These are phyloP conservation scores for Penicillium vulpinum DNA, from an alignment of 2,329 filamentous ascomycete genomes.

Conservation along the genomic window DNA sequence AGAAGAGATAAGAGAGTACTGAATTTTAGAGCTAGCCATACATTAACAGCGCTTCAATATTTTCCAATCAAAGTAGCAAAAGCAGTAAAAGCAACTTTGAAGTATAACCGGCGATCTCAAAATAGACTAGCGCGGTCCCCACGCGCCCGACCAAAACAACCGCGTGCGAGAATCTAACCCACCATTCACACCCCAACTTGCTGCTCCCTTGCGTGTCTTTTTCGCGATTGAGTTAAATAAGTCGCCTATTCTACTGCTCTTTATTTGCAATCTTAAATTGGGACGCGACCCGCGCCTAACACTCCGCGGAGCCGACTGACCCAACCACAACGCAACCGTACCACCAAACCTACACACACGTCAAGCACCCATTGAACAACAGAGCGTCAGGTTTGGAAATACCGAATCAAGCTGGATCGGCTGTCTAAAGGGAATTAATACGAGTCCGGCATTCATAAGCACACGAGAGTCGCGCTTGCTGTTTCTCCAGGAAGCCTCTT, in stretches of 20 bases:
- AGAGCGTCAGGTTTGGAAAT: neutral
- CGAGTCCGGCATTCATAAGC: neutral
- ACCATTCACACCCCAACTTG: constrained; percentile 11
- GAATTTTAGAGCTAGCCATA: constrained; percentile 1
- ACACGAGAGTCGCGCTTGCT: neutral
- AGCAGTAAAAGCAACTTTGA: neutral
- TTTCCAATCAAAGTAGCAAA: neutral
- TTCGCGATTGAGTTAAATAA: constrained; percentile 1
- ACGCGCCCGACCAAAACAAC: constrained; percentile 46
- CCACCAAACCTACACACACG: constrained; percentile 7
- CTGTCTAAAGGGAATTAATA: neutral
- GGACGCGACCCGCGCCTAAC: constrained; percentile 10
- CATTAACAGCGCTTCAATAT: neutral
- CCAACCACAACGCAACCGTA: neutral
- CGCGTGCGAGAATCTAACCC: constrained; percentile 35
- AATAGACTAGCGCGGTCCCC: constrained; percentile 36
- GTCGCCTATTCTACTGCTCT: constrained; percentile 1
- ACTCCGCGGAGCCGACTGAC: constrained; percentile 6
- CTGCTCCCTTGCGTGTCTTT: constrained; percentile 22
- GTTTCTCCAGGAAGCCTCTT: constrained; percentile 1
- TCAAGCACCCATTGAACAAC: neutral
- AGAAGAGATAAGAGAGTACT: neutral
- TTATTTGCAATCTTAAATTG: neutral
- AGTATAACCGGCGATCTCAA: constrained; percentile 25
- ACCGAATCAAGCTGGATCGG: neutral